Evolutionary conservation across 1,139 yeast genomes (phyloP), one percentile per base, ranked within the genome.

Genomic region (Saccharomyces hybrid): DNA sequence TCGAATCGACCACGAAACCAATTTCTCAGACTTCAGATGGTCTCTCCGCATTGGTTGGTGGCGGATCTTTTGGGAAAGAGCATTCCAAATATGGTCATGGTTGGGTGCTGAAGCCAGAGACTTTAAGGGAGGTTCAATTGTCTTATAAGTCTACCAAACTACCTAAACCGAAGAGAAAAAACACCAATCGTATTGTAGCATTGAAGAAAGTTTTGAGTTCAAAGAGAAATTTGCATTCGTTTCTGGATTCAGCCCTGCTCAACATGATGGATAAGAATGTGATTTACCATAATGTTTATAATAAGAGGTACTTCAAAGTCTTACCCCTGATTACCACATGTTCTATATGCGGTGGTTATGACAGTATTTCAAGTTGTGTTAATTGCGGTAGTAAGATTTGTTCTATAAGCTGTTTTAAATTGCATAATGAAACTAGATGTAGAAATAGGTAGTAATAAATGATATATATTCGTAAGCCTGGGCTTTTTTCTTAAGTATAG

Each of bases 381-480:
- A 60, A 60, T 16, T 69, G 72, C 57, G 62, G 62, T 4, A 67
- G 64, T 53, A 69, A 67, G 51, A 61, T 69, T 16, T 69, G 72
- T 53, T 67, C 70, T 12, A 56, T 69, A 27, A 60, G 58, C 28
- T 69, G 72, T 55, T 68, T 59, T 51, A 66, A 58, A 44, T 47
- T 67, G 42, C 72, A 69, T 54, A 67, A 66, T 52, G 72, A 69
- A 48, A 66, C 72, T 24, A 64, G 72, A 52, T 69, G 72, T 52
- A 52, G 58, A 8, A 42, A 28, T 27, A 52, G 51, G 48, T 52
- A 47, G 44, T 38, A 9, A 38, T 38, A 24, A 38, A 19, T 24
- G 19, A 16, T 16, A 38, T 9, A 24, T 38, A 38, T 38, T 38
- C 12, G 44, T 16, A 14, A 38, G 24, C 44, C 26, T 11, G 9